A percentile compares a stretch with the other conserved stretches of the same genome.
Conservation (phyloP, 306 rosid genomes). For the Begonia fuchsioides region DNA sequence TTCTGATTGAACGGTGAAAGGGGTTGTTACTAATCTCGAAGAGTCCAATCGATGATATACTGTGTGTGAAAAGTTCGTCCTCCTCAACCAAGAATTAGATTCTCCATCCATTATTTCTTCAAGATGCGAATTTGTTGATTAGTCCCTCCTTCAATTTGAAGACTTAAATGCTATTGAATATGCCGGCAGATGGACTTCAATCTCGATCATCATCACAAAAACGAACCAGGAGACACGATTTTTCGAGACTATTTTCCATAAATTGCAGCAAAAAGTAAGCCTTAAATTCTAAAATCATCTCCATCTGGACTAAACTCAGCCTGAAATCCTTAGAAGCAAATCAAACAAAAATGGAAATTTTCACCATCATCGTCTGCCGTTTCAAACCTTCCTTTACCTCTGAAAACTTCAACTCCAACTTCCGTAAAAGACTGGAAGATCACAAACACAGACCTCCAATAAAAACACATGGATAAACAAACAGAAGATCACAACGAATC, state of each 20-base stretch:
- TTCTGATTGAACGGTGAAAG: slow-evolving; percentile 20
- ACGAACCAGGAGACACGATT: too few species aligned
- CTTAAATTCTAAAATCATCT: slow-evolving; percentile 22
- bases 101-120: slow-evolving; percentile 63
- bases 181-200: slow-evolving; percentile 3
- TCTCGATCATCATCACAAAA: slow-evolving; percentile 13
- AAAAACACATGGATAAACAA: too few species aligned
- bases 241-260: slow-evolving; percentile 12
- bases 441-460: too few species aligned
- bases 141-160: slow-evolving; percentile 11
- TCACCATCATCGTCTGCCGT: too few species aligned
- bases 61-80: slow-evolving; percentile 73
- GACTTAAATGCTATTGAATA: slow-evolving; percentile 13
- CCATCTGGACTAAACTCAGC: slow-evolving; percentile 24
- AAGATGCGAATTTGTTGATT: slow-evolving; percentile 11
- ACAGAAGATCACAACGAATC: too few species aligned
- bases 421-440: too few species aligned
- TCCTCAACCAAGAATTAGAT: slow-evolving; percentile 65
- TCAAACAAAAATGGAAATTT: too few species aligned
- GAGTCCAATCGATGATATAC: slow-evolving; percentile 76
- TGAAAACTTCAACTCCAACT: too few species aligned
- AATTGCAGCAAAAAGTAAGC: slow-evolving; percentile 19
- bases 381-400: too few species aligned
- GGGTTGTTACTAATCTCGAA: slow-evolving; percentile 27
- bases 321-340: background rate